phyloP scores from a whole-genome alignment of 2,329 filamentous ascomycete species.

The Pseudofabraea citricarpa region DNA sequence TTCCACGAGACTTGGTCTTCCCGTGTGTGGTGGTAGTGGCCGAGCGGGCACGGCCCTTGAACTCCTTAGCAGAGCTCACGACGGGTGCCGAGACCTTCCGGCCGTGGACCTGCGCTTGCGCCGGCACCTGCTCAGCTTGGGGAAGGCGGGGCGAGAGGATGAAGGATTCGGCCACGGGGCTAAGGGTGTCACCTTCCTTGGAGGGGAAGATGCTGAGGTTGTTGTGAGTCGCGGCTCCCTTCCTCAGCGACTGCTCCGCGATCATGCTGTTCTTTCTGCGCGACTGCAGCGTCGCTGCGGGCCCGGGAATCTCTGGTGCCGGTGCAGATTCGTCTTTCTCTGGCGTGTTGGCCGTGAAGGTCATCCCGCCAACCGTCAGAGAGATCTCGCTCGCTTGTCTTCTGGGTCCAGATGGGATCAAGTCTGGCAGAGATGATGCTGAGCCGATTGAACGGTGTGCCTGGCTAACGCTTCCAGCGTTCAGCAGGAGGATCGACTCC shows the following conservation, averaged over 20 bases:
- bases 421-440: conserved; percentile 27
- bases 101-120: conserved; percentile 14
- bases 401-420: conserved; percentile 20
- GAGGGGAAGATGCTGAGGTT: conserved; percentile 7
- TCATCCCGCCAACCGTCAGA: background rate
- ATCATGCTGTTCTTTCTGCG: conserved; percentile 3
- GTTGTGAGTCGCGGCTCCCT: conserved; percentile 3
- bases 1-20: conserved; percentile 17
- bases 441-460: conserved; percentile 23
- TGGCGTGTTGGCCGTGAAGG: conserved; percentile 3
- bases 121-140: background rate
- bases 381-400: conserved; percentile 8
- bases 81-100: conserved; percentile 24
- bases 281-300: background rate
- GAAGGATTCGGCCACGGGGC: conserved; percentile 22
- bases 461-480: conserved; percentile 13
- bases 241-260: conserved; percentile 12
- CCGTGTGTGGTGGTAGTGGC: conserved; percentile 11
- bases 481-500: conserved; percentile 22
- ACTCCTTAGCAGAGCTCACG: conserved; percentile 11
- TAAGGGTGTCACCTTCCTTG: conserved; percentile 9
- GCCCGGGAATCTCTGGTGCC: conserved; percentile 7
- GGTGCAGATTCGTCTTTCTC: conserved; percentile 9
- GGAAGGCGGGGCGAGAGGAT: conserved; percentile 1
- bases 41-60: conserved; percentile 19